These are phyloP conservation scores for Elasticomyces elasticus DNA, from an alignment of 495 filamentous ascomycete species.

Conservation along the genomic window DNA sequence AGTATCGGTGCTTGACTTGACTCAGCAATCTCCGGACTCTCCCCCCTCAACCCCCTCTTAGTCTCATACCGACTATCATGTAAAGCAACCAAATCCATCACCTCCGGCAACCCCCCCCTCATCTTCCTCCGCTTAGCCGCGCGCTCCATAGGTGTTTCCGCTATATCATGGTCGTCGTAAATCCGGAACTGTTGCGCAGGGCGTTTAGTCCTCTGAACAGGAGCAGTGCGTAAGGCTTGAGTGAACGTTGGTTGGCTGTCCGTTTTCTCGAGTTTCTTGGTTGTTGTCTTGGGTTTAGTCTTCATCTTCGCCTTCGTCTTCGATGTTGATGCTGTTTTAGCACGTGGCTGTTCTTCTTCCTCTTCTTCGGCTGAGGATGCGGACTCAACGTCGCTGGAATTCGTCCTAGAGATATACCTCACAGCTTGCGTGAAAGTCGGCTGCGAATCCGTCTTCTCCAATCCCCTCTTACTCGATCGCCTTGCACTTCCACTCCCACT, in stretches of 20 bases:
- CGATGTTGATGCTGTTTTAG: too few species aligned
- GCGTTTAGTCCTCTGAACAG: background rate
- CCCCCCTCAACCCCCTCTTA: too few species aligned
- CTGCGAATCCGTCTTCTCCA: too few species aligned
- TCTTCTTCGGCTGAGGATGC: too few species aligned
- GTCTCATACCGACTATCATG: background rate
- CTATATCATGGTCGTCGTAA: background rate
- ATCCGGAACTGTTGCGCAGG: background rate
- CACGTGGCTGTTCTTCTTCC: too few species aligned
- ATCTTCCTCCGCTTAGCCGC: background rate
- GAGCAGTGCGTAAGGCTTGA: background rate
- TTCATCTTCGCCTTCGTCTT: constrained; percentile 3
- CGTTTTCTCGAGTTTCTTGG: background rate
- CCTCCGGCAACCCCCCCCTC: background rate
- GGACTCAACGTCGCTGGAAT: too few species aligned
- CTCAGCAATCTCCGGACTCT: background rate
- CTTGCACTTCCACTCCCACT: too few species aligned
- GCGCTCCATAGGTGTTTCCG: background rate
- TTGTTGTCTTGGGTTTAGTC: background rate
- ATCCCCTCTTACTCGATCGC: too few species aligned
- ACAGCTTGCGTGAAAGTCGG: too few species aligned
- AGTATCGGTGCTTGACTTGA: background rate
- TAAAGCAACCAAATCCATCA: background rate
- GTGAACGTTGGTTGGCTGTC: constrained; percentile 1
- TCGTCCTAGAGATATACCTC: too few species aligned